Evolutionary conservation across 805 yeast species (phyloP), one percentile per base, ranked within the genome.

Genomic region (Torulaspora gathmanii): DNA sequence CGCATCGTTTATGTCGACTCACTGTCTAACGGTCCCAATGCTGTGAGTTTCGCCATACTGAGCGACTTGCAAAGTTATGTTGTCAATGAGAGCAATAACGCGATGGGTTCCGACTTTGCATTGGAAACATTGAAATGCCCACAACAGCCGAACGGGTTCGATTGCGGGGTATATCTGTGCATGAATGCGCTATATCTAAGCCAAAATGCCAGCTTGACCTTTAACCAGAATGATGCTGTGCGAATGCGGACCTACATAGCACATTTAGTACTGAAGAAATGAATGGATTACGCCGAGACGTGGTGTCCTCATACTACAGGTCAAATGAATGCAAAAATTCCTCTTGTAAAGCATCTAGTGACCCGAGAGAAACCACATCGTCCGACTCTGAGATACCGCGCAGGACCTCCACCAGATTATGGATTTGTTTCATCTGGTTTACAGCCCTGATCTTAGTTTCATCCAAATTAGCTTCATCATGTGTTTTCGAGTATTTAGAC

Each of bases 101-200:
- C 63, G 4, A 33, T 63, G 10, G 71, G 72, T 5, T 49, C 60
- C 28, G 69, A 67, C 16, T 65, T 60, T 39, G 63, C 60, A 12
- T 44, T 64, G 15, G 45, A 49, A 12, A 71, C 66, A 30, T 50
- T 63, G 2, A 60, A 66, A n/a, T 73, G 90, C 34, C 98, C 99
- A 1, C 86, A 83, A 53, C 99, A 93, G 61, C 70, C 73, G 22
- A 93, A 93, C 60, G 97, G 97, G 0, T 86, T 63, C 54, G 99
- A 93, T 64, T 93, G 99, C 70, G 99, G 99, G 6, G 95, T 91
- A 2, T 93, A 90, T 59, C 77, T 95, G 2, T 84, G 97, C 63
- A 78, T 89, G 44, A 83, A 81, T 37, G 86, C 86, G 1, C 75
- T 79, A 38, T 81, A 74, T 37, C 55, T 87, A 33, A 67, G 90